phyloP scores from a whole-genome alignment of 257 asterid species.

The Craterostigma plantagineum region DNA sequence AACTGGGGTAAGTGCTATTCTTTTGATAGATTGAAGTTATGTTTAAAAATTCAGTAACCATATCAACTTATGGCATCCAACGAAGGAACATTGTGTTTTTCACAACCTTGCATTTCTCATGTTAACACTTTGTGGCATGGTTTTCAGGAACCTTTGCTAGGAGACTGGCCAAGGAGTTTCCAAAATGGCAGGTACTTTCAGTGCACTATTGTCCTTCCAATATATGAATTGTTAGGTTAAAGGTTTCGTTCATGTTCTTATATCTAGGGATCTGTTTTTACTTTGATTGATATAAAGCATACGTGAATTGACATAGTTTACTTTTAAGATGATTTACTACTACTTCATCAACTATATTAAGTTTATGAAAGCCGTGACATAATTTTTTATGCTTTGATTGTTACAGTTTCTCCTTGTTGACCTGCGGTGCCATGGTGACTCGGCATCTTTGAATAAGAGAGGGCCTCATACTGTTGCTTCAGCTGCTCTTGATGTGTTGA shows the following conservation, averaged over 20 bases:
- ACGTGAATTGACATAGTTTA: too few relatives aligned
- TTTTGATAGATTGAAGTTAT: slow-evolving; percentile 9
- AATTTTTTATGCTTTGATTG: slow-evolving; percentile 10
- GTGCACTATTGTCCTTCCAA: neutral
- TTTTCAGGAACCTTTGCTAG: slow-evolving; percentile 78
- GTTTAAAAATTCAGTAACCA: neutral
- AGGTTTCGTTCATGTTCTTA: too few relatives aligned
- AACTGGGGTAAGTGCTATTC: slow-evolving; percentile 61
- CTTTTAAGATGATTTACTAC: too few relatives aligned
- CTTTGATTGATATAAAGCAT: too few relatives aligned
- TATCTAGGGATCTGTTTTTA: too few relatives aligned
- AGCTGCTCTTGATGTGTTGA: slow-evolving; percentile 92
- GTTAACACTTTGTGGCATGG: slow-evolving; percentile 1
- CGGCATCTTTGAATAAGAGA: slow-evolving; percentile 61
- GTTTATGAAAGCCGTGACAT: slow-evolving; percentile 5
- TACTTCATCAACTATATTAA: too few relatives aligned
- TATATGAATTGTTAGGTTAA: too few relatives aligned
- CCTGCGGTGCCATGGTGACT: slow-evolving; percentile 98
- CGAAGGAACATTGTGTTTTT: too few relatives aligned
- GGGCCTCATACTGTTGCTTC: slow-evolving; percentile 80
- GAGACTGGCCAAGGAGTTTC: slow-evolving; percentile 89
- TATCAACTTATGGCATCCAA: neutral
- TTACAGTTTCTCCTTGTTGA: slow-evolving; percentile 92
- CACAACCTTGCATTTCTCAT: neutral
- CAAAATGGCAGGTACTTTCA: slow-evolving; percentile 73